phyloP scores from a whole-genome alignment of 352 stramenopile genomes.

The Phytophthora quininea region DNA sequence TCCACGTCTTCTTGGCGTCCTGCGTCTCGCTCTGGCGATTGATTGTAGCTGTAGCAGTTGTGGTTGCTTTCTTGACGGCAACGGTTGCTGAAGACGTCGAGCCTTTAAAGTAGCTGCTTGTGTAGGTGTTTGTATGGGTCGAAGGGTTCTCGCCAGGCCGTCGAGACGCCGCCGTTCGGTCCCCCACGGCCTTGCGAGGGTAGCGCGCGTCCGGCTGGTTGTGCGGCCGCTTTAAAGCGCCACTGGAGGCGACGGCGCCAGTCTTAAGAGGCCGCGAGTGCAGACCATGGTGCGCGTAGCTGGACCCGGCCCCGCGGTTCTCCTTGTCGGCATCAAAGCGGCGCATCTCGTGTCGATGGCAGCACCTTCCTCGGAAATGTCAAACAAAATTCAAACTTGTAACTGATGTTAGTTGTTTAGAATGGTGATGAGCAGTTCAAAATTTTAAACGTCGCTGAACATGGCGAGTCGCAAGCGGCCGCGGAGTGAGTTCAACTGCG shows the following conservation, averaged over 20 bases:
- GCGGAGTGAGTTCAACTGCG: slow-evolving; percentile 54
- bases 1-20: slow-evolving; percentile 76
- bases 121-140: slow-evolving; percentile 26
- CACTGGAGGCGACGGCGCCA: slow-evolving; percentile 5
- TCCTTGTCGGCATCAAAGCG: slow-evolving; percentile 75
- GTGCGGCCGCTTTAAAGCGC: slow-evolving; percentile 40
- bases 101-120: slow-evolving; percentile 16
- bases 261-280: slow-evolving; percentile 29
- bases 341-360: slow-evolving; percentile 35
- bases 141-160: slow-evolving; percentile 30
- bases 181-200: slow-evolving; percentile 36
- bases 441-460: not conserved
- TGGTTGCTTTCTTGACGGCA: not conserved
- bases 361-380: not conserved
- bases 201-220: slow-evolving; percentile 33
- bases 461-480: slow-evolving; percentile 40
- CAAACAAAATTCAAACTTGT: no score
- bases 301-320: slow-evolving; percentile 43
- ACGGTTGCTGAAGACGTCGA: slow-evolving; percentile 9
- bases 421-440: no score
- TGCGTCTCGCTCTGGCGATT: not conserved
- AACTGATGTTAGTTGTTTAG: no score
- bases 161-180: slow-evolving; percentile 20
- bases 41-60: not conserved
- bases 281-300: slow-evolving; percentile 23